phyloP scores from a whole-genome alignment of 2,329 filamentous ascomycete genomes.

The Neofusicoccum parvum region DNA sequence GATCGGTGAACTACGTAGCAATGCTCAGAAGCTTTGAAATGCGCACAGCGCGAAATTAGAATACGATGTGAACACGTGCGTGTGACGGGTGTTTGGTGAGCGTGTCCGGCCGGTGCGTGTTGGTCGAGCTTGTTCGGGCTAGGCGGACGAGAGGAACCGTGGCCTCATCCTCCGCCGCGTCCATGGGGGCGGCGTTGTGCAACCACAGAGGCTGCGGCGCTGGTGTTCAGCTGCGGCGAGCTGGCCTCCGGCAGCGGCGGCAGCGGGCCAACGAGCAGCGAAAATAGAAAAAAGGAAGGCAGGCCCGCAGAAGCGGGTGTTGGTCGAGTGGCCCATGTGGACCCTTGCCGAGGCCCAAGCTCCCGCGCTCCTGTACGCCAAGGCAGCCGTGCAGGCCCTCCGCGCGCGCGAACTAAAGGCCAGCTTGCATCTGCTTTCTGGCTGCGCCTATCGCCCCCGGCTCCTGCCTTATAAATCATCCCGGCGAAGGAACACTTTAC shows the following conservation, averaged over 20 bases:
- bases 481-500: slow-evolving; percentile 1
- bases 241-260: background rate
- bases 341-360: slow-evolving; percentile 17
- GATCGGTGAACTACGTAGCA: background rate
- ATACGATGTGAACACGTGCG: slow-evolving; percentile 12
- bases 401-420: slow-evolving; percentile 17
- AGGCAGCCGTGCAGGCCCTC: slow-evolving; percentile 13
- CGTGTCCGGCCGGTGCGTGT: background rate
- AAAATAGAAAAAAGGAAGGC: background rate
- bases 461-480: slow-evolving; percentile 19
- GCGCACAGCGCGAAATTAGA: slow-evolving; percentile 4
- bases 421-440: slow-evolving; percentile 12
- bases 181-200: background rate
- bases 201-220: no score
- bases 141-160: background rate
- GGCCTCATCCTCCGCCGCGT: background rate
- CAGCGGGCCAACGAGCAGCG: background rate
- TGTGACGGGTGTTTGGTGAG: background rate
- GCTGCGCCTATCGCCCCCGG: slow-evolving; percentile 1
- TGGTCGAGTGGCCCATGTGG: slow-evolving; percentile 5
- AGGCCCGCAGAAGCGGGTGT: background rate
- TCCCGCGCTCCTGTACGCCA: slow-evolving; percentile 6
- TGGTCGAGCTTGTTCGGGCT: slow-evolving; percentile 11
- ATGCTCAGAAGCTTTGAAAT: background rate
- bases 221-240: background rate